These are phyloP conservation scores for Nitzschia palea DNA, from an alignment of 108 stramenopile species.

Conservation along the genomic window DNA sequence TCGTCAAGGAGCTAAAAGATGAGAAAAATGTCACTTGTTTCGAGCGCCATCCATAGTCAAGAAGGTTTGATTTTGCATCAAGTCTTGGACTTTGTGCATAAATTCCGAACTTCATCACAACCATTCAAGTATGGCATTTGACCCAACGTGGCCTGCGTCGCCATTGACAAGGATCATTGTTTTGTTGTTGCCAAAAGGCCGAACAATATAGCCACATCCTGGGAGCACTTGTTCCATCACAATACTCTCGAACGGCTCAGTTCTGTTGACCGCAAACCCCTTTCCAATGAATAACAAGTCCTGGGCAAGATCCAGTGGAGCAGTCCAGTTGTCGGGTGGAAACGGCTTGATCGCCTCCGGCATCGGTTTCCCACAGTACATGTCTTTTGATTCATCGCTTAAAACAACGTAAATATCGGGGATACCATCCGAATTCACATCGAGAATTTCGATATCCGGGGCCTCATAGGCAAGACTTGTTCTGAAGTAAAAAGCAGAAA, in stretches of 20 bases:
- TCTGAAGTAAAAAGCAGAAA: background rate
- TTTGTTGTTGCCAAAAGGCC: conserved; percentile 13
- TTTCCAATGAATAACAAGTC: conserved; percentile 4
- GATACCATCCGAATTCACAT: conserved; percentile 13
- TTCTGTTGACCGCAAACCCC: background rate
- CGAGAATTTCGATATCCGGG: conserved; percentile 16
- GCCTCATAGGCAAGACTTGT: conserved; percentile 1
- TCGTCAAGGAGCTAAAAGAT: too few species aligned
- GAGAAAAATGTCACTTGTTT: too few species aligned
- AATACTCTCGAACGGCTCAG: background rate
- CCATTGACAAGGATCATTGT: conserved; percentile 8
- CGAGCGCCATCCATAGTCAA: too few species aligned
- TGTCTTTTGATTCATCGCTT: background rate
- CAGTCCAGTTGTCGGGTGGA: background rate
- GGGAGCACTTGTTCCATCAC: background rate
- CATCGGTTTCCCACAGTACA: background rate
- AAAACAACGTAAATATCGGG: conserved; percentile 15
- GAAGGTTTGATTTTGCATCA: too few species aligned
- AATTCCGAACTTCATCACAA: too few species aligned
- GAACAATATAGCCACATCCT: conserved; percentile 6
- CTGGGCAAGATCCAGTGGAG: conserved; percentile 4
- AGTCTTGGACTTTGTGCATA: too few species aligned
- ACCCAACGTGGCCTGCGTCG: background rate
- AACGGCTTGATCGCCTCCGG: background rate
- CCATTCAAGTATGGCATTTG: conserved; percentile 1